Percentiles rank a stretch among this genome's conserved stretches.
Conservation (phyloP, 176 grass and related monocot genomes). For the Ensete ventricosum region DNA sequence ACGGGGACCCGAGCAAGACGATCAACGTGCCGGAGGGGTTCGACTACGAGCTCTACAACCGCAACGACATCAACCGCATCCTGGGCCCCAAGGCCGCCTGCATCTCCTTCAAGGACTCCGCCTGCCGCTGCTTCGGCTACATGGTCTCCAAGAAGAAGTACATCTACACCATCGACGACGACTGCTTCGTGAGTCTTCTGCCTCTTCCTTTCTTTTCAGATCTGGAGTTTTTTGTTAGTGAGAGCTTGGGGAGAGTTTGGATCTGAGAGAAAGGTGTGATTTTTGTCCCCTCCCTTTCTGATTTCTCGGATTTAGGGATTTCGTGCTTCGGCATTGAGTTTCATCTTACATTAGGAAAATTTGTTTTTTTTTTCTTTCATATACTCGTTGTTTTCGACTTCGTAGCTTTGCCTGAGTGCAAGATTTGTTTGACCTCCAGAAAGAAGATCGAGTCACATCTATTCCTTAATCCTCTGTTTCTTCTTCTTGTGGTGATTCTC, state of each 20-base stretch:
- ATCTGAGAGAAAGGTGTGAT: too few relatives aligned
- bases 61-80: conserved; percentile 87
- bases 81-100: conserved; percentile 78
- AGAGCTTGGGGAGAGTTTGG: too few relatives aligned
- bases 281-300: too few relatives aligned
- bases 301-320: too few relatives aligned
- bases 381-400: not conserved
- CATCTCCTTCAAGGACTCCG: conserved; percentile 98
- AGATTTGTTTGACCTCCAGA: too few relatives aligned
- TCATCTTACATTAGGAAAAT: not conserved
- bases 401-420: too few relatives aligned
- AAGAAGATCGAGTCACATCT: too few relatives aligned
- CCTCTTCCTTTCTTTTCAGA: not conserved
- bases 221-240: too few relatives aligned
- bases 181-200: conserved; percentile 67
- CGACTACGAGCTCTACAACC: conserved; percentile 98
- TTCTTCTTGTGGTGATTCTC: too few relatives aligned
- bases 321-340: too few relatives aligned
- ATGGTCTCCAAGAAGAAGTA: conserved; percentile 99
- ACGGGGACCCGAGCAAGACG: conserved; percentile 62
- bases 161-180: conserved; percentile 96
- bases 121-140: conserved; percentile 85
- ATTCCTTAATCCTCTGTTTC: too few relatives aligned
- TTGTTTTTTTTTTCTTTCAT: not conserved
- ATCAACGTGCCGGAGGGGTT: conserved; percentile 76